Percentiles rank a stretch among this genome's conserved stretches.
Evolutionary conservation across 129 eudicot species (phyloP).

Genomic region (Rutidosis leptorrhynchoides): DNA sequence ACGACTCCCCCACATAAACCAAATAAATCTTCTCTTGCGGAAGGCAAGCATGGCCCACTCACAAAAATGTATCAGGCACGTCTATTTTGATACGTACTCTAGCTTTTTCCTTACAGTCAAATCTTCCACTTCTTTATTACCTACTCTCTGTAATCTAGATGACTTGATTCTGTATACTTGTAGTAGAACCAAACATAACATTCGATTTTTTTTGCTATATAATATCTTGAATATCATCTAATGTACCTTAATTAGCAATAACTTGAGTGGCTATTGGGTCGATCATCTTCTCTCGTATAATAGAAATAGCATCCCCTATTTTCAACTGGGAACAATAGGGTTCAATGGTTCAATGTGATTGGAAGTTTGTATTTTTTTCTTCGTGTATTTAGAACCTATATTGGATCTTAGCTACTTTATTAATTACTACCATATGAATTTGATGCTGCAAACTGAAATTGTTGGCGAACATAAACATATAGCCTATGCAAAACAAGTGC

Average conservation of each 20-base stretch:
- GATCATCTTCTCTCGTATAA: not conserved
- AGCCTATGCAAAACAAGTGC: not conserved
- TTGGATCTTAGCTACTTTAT: not conserved
- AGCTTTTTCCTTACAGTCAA: slow-evolving; percentile 5
- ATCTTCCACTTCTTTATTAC: slow-evolving; percentile 8
- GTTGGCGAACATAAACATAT: not conserved
- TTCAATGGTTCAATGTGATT: not conserved
- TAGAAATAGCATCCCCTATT: not conserved
- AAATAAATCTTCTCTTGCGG: not conserved
- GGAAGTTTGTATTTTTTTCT: not conserved
- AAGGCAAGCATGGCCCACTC: not conserved
- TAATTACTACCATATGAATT: not conserved
- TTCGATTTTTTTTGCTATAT: not conserved
- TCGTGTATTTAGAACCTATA: not conserved
- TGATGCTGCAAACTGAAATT: not conserved
- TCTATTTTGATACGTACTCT: not conserved
- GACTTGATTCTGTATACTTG: not conserved
- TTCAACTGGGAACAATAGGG: not conserved
- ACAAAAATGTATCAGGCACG: not conserved
- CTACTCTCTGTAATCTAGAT: slow-evolving; percentile 12
- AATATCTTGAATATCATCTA: not conserved
- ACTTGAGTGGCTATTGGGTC: not conserved
- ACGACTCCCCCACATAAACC: not conserved
- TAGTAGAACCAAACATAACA: slow-evolving; percentile 2
- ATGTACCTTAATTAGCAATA: not conserved